These are phyloP conservation scores for Mycena amicta DNA, from an alignment of 768 basidiomycete genomes.

Conservation along the genomic window DNA sequence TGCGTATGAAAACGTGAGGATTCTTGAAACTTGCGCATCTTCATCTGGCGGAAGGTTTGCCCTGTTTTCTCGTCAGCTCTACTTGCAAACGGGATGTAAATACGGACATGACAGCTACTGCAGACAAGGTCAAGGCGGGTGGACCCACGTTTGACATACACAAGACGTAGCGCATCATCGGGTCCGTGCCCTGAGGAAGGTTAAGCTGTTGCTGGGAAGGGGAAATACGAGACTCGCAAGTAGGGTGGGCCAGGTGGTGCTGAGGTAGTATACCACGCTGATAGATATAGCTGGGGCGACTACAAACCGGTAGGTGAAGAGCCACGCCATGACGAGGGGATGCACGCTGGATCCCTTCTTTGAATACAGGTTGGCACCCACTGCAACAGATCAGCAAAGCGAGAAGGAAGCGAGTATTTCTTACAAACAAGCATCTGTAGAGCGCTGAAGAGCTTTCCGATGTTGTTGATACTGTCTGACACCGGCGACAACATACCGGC, in stretches of 20 bases:
- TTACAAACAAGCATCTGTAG: constrained; percentile 22
- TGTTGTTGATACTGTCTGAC: constrained; percentile 18
- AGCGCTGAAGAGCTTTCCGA: constrained; percentile 21
- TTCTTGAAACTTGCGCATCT: constrained; percentile 20
- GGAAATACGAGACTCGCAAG: constrained; percentile 3
- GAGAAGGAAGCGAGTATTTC: neutral
- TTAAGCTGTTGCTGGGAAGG: too few species aligned
- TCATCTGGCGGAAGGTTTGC: constrained; percentile 13
- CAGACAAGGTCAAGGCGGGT: constrained; percentile 17
- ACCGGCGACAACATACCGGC: constrained; percentile 20
- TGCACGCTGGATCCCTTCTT: constrained; percentile 13
- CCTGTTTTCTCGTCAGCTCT: too few species aligned
- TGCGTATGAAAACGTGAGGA: constrained; percentile 17
- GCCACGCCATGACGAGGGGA: constrained; percentile 14
- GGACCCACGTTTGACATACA: constrained; percentile 18
- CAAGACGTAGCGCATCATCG: constrained; percentile 19
- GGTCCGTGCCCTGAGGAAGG: constrained; percentile 11
- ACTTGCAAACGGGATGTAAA: too few species aligned
- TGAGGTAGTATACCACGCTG: constrained; percentile 15
- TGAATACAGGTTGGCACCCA: constrained; percentile 19
- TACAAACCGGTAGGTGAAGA: constrained; percentile 21
- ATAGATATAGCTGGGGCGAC: constrained; percentile 19
- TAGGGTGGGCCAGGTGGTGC: constrained; percentile 19
- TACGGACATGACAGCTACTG: constrained; percentile 17
- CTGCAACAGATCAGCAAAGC: neutral